Percentiles rank a stretch among this genome's conserved stretches.
Evolutionary conservation across 2,329 filamentous ascomycete species (phyloP).

Genomic region (Fonsecaea monophora): DNA sequence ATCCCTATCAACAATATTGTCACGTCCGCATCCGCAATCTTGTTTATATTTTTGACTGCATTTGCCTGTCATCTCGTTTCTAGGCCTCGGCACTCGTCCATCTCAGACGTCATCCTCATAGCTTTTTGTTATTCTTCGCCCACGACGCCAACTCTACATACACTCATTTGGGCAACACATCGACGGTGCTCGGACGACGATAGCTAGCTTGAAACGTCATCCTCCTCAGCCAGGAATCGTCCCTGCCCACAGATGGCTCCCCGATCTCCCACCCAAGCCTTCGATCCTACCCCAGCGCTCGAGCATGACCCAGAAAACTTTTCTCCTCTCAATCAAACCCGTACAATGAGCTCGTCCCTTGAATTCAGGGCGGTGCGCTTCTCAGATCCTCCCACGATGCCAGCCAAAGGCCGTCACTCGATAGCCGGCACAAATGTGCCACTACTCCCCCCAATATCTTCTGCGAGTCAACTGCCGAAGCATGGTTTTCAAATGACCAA

Average conservation of each 20-base stretch:
- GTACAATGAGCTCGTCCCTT: conserved; percentile 10
- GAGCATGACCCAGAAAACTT: conserved; percentile 36
- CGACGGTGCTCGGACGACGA: neutral
- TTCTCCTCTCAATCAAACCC: conserved; percentile 34
- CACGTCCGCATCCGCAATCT: conserved; percentile 19
- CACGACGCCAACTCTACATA: neutral
- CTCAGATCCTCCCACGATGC: conserved; percentile 45
- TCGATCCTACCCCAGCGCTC: conserved; percentile 39
- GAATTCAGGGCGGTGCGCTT: conserved; percentile 52
- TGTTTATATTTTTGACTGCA: conserved; percentile 18
- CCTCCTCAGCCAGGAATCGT: neutral
- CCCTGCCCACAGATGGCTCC: conserved; percentile 32
- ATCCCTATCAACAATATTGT: neutral
- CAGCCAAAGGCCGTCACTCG: conserved; percentile 49
- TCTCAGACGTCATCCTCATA: conserved; percentile 19
- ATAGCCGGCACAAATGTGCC: conserved; percentile 47
- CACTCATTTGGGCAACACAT: neutral
- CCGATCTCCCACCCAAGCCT: conserved; percentile 35
- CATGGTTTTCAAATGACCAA: conserved; percentile 36
- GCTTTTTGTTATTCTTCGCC: neutral
- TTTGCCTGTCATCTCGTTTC: conserved; percentile 8
- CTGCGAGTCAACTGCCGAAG: conserved; percentile 38
- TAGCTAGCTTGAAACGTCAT: neutral
- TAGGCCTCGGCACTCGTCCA: conserved; percentile 8
- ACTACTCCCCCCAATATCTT: conserved; percentile 42